Conservation (phyloP, 768 basidiomycete genomes). For the Mycena leptocephala region DNA sequence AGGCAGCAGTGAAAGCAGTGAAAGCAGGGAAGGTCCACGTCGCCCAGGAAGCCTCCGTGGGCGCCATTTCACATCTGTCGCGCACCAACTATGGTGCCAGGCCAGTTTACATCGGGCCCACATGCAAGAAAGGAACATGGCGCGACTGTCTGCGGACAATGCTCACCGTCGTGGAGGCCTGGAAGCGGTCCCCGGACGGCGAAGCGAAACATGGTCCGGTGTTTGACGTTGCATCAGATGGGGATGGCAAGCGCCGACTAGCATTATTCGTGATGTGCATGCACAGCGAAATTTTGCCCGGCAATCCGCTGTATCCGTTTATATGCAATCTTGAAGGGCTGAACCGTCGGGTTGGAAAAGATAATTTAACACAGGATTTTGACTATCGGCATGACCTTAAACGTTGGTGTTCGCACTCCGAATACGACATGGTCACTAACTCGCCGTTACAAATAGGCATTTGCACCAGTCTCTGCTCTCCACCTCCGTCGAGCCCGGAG, state of each 20-base stretch:
- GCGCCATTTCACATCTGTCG: constrained; percentile 32
- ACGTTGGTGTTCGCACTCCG: background rate
- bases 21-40: constrained; percentile 36
- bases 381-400: constrained; percentile 35
- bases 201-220: constrained; percentile 30
- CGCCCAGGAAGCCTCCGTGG: constrained; percentile 36
- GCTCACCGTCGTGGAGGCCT: constrained; percentile 14
- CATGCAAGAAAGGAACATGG: constrained; percentile 35
- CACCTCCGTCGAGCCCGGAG: no score
- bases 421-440: no score
- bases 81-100: constrained; percentile 32
- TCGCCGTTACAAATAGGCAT: no score
- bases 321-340: constrained; percentile 32
- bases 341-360: constrained; percentile 33
- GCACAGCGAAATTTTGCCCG: constrained; percentile 10
- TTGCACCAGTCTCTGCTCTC: no score
- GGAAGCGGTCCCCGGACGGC: constrained; percentile 16
- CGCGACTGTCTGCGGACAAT: constrained; percentile 1
- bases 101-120: constrained; percentile 35
- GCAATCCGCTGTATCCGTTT: constrained; percentile 28
- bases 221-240: constrained; percentile 36
- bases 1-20: constrained; percentile 24
- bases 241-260: constrained; percentile 33
- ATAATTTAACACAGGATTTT: constrained; percentile 32
- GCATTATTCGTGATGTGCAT: constrained; percentile 36